Evolutionary conservation across 83 land plant species (phyloP), one percentile per base, ranked within the genome.

Genomic region (Picea abies): DNA sequence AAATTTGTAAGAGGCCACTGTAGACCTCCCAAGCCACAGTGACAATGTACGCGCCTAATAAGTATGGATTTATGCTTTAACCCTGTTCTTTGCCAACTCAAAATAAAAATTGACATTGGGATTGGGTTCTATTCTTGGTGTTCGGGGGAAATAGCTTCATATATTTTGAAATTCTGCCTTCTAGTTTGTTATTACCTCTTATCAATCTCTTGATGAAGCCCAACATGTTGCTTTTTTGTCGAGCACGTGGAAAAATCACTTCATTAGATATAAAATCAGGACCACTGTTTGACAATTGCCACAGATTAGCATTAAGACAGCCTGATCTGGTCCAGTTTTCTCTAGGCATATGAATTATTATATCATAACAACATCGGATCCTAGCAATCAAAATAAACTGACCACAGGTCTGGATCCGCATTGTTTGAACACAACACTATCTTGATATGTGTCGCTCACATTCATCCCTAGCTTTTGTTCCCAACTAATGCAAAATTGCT

Each of bases 91-190:
- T 52, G 14, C 56, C 12, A 52, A 10, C 14, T 11, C 11, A 52
- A 52, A 52, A 10, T 11, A 52, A 52, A 52, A 10, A 52, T 49
- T 0, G 3, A 52, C 56, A 11, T 10, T 52, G 11, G 12, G 56
- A 10, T 52, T 10, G 12, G 56, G 56, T 3, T 52, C 12, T 49
- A 11, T 73, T 12, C 8, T 73, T 14, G 1, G 5, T 73, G 25
- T 25, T n/a, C 52, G 23, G 60, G 60, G 39, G 56, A 72, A 19
- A 72, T 4, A n/a, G 0, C 9, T 72, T 20, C 14, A 0, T 15
- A 19, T 72, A 10, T 39, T 41, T 72, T 72, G 52, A 47, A 73
- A 73, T 73, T n/a, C 11, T 72, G 77, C 8, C 77, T 41, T 23
- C 58, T 41, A 3, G 77, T 3, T 47, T 49, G 14, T 0, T 41